These are phyloP conservation scores for Dalechampia spathulata DNA, from an alignment of 441 rosid genomes.

Conservation along the genomic window DNA sequence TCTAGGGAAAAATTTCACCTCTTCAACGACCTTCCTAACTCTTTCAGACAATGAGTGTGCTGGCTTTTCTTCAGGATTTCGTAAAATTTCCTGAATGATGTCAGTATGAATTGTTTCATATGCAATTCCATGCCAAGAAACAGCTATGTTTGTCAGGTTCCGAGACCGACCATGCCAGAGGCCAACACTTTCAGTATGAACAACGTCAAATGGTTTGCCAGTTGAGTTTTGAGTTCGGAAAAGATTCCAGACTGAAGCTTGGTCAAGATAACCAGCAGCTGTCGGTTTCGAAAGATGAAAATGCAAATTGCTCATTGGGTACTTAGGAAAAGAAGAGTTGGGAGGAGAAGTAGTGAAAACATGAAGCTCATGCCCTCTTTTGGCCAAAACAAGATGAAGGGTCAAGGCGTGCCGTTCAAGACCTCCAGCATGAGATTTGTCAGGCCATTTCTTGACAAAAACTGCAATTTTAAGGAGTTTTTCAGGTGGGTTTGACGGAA, in stretches of 20 bases:
- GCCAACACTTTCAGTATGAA: conserved; percentile 82
- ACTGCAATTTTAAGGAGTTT: conserved; percentile 59
- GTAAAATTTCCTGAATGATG: conserved; percentile 72
- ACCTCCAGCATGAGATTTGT: conserved; percentile 75
- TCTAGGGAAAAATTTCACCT: conserved; percentile 72
- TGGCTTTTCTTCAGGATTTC: conserved; percentile 44
- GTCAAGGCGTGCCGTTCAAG: conserved; percentile 85
- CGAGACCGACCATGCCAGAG: conserved; percentile 78
- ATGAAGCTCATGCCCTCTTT: conserved; percentile 82
- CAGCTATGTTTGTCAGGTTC: conserved; percentile 53
- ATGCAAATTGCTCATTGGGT: conserved; percentile 34
- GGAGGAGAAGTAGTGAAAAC: conserved; percentile 61
- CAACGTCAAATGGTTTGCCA: conserved; percentile 65
- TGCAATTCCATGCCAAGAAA: conserved; percentile 87
- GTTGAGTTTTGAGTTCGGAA: conserved; percentile 57
- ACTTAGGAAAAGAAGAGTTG: conserved; percentile 45
- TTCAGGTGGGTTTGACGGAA: conserved; percentile 29
- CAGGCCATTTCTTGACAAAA: conserved; percentile 89
- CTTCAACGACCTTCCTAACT: conserved; percentile 54
- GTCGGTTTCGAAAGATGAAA: conserved; percentile 77
- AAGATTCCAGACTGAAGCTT: conserved; percentile 58
- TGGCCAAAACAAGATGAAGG: conserved; percentile 74
- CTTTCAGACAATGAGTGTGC: conserved; percentile 50
- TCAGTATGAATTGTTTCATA: conserved; percentile 87
- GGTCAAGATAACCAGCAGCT: conserved; percentile 71